Percentiles rank a stretch among this genome's conserved stretches.
These are phyloP conservation scores for Ilex paraguariensis DNA, from an alignment of 305 asterid species.

Conservation along the genomic window DNA sequence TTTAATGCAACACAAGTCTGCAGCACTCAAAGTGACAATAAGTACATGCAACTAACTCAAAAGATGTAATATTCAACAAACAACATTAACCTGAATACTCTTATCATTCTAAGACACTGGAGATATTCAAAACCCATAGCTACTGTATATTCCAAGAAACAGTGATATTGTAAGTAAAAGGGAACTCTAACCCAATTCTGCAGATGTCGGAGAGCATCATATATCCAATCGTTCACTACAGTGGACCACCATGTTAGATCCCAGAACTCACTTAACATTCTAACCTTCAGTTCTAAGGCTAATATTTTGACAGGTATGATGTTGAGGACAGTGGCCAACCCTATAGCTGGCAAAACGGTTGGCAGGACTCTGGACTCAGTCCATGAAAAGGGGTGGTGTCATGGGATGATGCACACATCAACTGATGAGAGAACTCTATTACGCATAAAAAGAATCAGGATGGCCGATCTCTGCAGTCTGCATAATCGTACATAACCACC, in stretches of 20 bases:
- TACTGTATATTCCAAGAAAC: too few relatives aligned
- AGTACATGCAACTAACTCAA: too few relatives aligned
- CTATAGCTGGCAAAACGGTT: conserved; percentile 32
- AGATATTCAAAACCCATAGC: too few relatives aligned
- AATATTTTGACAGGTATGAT: conserved; percentile 17
- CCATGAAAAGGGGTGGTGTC: conserved; percentile 1
- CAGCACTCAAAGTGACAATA: too few relatives aligned
- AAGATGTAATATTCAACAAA: too few relatives aligned
- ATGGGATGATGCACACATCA: conserved; percentile 17
- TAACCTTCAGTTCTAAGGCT: conserved; percentile 14
- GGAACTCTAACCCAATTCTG: too few relatives aligned
- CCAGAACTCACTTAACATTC: background rate
- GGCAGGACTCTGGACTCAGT: conserved; percentile 15
- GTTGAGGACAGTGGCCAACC: conserved; percentile 20
- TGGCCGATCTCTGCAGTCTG: conserved; percentile 18
- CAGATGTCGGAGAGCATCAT: too few relatives aligned
- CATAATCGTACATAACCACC: conserved; percentile 16
- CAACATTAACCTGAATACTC: too few relatives aligned
- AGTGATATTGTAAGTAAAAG: too few relatives aligned
- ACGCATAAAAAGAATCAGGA: conserved; percentile 21
- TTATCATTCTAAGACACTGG: too few relatives aligned
- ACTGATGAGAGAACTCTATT: conserved; percentile 15
- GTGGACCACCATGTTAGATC: conserved; percentile 2
- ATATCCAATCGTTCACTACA: background rate
- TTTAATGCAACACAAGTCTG: too few relatives aligned